phyloP scores from a whole-genome alignment of 768 basidiomycete genomes.

The Lactarius indigo region DNA sequence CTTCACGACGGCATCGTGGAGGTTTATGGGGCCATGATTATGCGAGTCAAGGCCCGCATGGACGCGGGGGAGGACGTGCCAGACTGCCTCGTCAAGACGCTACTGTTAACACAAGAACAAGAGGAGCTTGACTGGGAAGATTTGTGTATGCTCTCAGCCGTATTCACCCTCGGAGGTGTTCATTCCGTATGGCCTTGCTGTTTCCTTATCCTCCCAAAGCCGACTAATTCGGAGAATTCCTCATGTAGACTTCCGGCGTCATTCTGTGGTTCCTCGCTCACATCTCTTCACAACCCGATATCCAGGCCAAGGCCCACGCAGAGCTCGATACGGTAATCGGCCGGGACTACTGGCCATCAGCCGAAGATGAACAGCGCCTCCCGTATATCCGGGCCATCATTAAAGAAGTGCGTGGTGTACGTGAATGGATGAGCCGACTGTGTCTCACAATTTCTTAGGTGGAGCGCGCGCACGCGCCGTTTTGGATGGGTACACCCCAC shows the following conservation, averaged over 20 bases:
- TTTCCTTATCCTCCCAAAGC: background rate
- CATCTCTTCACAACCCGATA: conserved; percentile 28
- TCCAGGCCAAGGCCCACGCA: conserved; percentile 30
- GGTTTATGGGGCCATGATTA: conserved; percentile 35
- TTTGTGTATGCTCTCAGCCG: conserved; percentile 34
- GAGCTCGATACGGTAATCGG: conserved; percentile 31
- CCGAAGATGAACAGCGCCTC: conserved; percentile 29
- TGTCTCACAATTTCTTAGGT: conserved; percentile 21
- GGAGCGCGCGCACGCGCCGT: conserved; percentile 28
- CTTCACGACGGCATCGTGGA: conserved; percentile 37
- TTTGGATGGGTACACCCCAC: conserved; percentile 34
- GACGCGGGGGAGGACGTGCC: conserved; percentile 34
- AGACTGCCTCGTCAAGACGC: conserved; percentile 35
- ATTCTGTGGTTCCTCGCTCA: conserved; percentile 34
- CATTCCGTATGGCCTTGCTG: conserved; percentile 28
- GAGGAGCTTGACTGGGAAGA: conserved; percentile 35
- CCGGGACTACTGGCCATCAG: conserved; percentile 27
- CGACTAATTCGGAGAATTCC: background rate
- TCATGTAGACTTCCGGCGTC: conserved; percentile 33
- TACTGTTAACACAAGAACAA: conserved; percentile 31
- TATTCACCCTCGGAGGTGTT: conserved; percentile 36
- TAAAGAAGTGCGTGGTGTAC: conserved; percentile 27
- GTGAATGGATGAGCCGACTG: background rate
- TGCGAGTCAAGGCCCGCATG: conserved; percentile 31
- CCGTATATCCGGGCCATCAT: conserved; percentile 32